Evolutionary conservation across 768 basidiomycete species (phyloP).

Genomic region (Pisolithus orientalis): DNA sequence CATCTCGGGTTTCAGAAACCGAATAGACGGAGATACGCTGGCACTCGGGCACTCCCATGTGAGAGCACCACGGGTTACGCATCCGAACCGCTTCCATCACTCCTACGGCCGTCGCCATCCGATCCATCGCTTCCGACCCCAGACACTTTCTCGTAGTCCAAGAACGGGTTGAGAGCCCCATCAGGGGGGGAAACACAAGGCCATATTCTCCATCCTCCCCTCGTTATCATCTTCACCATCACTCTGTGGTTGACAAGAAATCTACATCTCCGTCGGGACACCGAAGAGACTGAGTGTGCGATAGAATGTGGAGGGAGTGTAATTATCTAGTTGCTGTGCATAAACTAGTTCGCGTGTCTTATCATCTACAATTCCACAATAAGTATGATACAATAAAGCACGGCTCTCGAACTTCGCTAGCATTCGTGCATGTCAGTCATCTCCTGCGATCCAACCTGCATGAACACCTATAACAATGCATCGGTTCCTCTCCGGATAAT

Average conservation of each 20-base stretch:
- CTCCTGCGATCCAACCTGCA: background rate
- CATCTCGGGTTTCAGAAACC: no score
- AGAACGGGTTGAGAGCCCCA: constrained; percentile 14
- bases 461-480: no score
- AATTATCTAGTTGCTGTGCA: no score
- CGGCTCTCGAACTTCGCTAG: no score
- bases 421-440: background rate
- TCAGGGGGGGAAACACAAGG: constrained; percentile 1
- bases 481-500: no score
- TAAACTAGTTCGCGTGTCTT: background rate
- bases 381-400: no score
- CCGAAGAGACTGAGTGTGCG: constrained; percentile 15
- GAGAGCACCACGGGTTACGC: background rate
- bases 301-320: background rate
- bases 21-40: background rate
- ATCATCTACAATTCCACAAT: constrained; percentile 29
- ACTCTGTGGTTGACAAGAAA: constrained; percentile 18
- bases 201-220: background rate
- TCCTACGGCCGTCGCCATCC: background rate
- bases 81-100: constrained; percentile 1
- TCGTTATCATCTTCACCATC: background rate
- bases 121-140: background rate
- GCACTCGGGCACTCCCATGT: background rate
- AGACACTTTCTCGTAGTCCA: constrained; percentile 15
- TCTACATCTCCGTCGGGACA: constrained; percentile 10